Evolutionary conservation across 139 green algal species (phyloP), one percentile per base, ranked within the genome.

Genomic region (Ettlia oleoabundans): DNA sequence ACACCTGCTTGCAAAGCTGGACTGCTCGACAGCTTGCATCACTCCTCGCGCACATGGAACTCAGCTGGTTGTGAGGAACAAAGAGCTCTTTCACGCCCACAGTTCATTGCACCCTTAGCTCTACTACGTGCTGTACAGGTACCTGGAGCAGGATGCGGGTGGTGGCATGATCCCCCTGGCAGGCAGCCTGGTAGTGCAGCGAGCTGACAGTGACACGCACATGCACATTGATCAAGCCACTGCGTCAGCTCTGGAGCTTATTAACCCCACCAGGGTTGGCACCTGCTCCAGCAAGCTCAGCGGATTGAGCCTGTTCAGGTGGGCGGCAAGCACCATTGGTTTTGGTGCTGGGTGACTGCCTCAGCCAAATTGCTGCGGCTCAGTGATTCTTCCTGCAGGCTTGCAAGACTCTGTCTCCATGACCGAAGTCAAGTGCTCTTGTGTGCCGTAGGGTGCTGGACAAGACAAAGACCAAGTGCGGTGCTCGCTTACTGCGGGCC

Each of bases 401-500:
- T n/a, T n/a, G n/a, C n/a, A n/a, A n/a, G n/a, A n/a, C n/a, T n/a
- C n/a, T n/a, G n/a, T n/a, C n/a, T n/a, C n/a, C n/a, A n/a, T n/a
- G n/a, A n/a, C n/a, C n/a, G n/a, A n/a, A n/a, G n/a, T n/a, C n/a
- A n/a, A n/a, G n/a, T n/a, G n/a, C n/a, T 30, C 26, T 33, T 52
- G 38, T 37, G 65, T 47, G 32, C 76, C 42, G 78, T 66, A 90
- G 81, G 41, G 80, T 96, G 33, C 80, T 95, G 30, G 88, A 94
- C 66, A 55, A 82, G 47, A 91, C 90, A 28, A 83, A 81, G 40
- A 96, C 93, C 4, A 66, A 51, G 2, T 84, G 62, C 42, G 93
- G 93, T 13, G 62, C 86, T 0, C 74, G 86, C 24, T 81, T 98
- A 75, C 90, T 98, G 76, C 85, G 92, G 3, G 84, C 91, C 43